These are phyloP conservation scores for Neofusicoccum ribis DNA, from an alignment of 2,329 filamentous ascomycete species.

Conservation along the genomic window DNA sequence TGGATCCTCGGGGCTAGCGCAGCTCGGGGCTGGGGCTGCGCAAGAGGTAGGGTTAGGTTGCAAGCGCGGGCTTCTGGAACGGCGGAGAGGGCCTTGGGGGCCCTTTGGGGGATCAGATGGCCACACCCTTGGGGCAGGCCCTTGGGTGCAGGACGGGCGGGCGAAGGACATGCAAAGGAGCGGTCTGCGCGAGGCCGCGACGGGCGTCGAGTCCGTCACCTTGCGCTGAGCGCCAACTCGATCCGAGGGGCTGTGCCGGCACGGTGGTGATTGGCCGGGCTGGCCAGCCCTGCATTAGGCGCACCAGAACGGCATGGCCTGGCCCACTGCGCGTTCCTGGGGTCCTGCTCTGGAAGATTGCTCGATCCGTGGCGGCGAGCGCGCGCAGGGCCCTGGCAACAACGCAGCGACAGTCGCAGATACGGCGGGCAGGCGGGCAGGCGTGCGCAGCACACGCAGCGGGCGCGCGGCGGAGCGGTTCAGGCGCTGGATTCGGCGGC, in stretches of 20 bases:
- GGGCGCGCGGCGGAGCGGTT: background rate
- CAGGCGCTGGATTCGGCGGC: background rate
- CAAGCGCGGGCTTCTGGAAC: slow-evolving; percentile 11
- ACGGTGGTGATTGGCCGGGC: background rate
- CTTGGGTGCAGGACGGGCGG: background rate
- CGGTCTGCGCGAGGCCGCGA: slow-evolving; percentile 4
- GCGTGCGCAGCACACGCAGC: background rate
- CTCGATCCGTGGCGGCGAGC: background rate
- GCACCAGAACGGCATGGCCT: background rate
- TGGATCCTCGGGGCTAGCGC: background rate
- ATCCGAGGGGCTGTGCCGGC: slow-evolving; percentile 6
- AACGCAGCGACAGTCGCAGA: background rate
- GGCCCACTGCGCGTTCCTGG: slow-evolving; percentile 6
- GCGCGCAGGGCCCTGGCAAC: background rate
- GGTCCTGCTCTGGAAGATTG: slow-evolving; percentile 3
- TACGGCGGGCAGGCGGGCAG: background rate
- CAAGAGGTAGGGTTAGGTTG: background rate
- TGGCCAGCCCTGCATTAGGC: slow-evolving; percentile 12
- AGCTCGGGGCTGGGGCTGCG: background rate
- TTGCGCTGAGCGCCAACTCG: slow-evolving; percentile 2
- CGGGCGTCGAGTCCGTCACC: background rate
- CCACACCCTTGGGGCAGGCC: background rate
- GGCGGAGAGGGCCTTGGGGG: background rate
- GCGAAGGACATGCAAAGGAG: background rate
- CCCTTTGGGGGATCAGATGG: background rate